Conservation (phyloP, 495 filamentous ascomycete species). For the Aspergillus hancockii region DNA sequence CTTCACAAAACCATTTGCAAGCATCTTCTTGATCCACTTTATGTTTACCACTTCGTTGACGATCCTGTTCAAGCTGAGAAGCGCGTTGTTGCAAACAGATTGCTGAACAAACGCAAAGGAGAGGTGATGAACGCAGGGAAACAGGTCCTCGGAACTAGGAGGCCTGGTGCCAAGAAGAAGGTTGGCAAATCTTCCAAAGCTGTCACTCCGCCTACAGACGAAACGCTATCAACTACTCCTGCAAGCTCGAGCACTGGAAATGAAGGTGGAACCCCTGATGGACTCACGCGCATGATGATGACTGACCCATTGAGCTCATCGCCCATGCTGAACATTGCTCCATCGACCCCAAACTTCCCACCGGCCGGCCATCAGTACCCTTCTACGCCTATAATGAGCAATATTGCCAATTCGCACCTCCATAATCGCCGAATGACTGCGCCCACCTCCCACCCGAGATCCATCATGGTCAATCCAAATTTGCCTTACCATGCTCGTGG, state of each 20-base stretch:
- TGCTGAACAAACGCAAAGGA: slow-evolving; percentile 27
- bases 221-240: slow-evolving; percentile 1
- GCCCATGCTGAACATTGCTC: not conserved
- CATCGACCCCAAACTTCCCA: not conserved
- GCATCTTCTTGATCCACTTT: slow-evolving; percentile 36
- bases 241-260: not conserved
- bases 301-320: not conserved
- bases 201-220: not conserved
- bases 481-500: not conserved
- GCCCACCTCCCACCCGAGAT: slow-evolving; percentile 4
- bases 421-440: slow-evolving; percentile 4
- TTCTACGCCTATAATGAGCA: not conserved
- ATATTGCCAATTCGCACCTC: not conserved
- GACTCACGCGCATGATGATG: not conserved
- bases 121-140: slow-evolving; percentile 24
- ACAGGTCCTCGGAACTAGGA: slow-evolving; percentile 6
- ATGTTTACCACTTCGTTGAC: slow-evolving; percentile 31
- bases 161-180: not conserved
- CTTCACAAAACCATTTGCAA: slow-evolving; percentile 42
- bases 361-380: not conserved
- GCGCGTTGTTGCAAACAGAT: slow-evolving; percentile 28
- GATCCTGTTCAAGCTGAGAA: slow-evolving; percentile 29
- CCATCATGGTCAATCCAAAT: not conserved
- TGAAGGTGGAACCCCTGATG: slow-evolving; percentile 2
- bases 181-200: not conserved